A percentile compares a stretch with the other conserved stretches of the same genome.
Conservation (phyloP, 768 basidiomycete genomes). For the Mycena rebaudengoi region DNA sequence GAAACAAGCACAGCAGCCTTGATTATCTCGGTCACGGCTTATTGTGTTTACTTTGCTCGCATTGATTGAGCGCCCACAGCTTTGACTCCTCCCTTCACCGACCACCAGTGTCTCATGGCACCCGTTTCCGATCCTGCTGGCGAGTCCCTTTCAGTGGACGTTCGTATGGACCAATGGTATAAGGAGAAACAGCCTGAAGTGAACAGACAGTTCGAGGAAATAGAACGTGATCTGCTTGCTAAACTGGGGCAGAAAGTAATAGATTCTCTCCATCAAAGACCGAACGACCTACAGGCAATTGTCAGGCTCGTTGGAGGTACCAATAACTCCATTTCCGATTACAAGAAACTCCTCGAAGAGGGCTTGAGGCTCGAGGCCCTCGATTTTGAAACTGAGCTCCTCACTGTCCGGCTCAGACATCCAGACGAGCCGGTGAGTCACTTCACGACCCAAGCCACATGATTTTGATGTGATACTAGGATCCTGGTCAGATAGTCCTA, state of each 20-base stretch:
- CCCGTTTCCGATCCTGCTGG: not conserved
- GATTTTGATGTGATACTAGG: not conserved
- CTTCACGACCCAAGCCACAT: not conserved
- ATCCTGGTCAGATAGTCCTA: constrained; percentile 9
- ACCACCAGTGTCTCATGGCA: not conserved
- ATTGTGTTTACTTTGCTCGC: not conserved
- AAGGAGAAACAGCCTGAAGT: constrained; percentile 20
- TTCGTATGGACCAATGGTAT: constrained; percentile 16
- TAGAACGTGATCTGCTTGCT: constrained; percentile 15
- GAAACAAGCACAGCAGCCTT: not conserved
- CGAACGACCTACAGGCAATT: not conserved
- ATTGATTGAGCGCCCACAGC: constrained; percentile 3
- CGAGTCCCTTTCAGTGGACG: constrained; percentile 1
- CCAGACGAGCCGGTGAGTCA: constrained; percentile 17
- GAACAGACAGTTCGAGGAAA: not conserved
- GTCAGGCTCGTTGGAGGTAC: not conserved
- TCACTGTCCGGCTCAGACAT: not conserved
- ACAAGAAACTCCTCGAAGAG: constrained; percentile 1
- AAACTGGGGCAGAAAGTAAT: constrained; percentile 2
- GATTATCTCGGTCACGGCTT: constrained; percentile 7
- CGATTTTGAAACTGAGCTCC: not conserved
- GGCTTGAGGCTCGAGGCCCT: constrained; percentile 3
- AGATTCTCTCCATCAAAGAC: not conserved
- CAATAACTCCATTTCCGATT: not conserved
- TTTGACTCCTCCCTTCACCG: not conserved